phyloP scores from a whole-genome alignment of 305 asterid genomes.

The Plantago rigida region DNA sequence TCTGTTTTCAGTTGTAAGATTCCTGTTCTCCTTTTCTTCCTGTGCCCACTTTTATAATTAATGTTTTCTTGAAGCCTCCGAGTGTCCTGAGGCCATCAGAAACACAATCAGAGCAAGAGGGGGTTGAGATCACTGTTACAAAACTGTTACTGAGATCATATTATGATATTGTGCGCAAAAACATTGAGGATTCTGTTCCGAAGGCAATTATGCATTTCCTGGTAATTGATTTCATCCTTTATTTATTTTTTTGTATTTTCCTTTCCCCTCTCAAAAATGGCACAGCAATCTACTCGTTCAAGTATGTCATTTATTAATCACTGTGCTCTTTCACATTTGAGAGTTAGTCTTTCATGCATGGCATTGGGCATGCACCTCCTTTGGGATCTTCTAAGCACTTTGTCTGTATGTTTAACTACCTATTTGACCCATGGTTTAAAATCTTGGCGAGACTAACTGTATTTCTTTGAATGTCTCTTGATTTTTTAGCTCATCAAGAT shows the following conservation, averaged over 20 bases:
- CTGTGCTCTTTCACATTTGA: background rate
- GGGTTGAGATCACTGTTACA: constrained; percentile 64
- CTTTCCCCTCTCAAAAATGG: too few relatives aligned
- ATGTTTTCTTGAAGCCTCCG: constrained; percentile 58
- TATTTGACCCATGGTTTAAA: background rate
- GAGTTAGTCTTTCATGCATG: background rate
- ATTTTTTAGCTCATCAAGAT: too few relatives aligned
- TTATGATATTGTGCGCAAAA: constrained; percentile 87
- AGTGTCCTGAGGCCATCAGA: constrained; percentile 86
- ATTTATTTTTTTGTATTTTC: background rate
- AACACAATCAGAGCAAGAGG: constrained; percentile 70
- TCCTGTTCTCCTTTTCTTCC: constrained; percentile 13
- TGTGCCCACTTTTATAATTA: constrained; percentile 14
- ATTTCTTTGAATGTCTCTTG: too few relatives aligned
- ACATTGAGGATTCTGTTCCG: constrained; percentile 79
- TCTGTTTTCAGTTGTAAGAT: constrained; percentile 4
- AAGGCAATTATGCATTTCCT: constrained; percentile 98
- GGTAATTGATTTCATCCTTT: constrained; percentile 41
- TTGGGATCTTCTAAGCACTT: constrained; percentile 1
- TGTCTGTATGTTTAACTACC: background rate
- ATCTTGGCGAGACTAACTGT: background rate
- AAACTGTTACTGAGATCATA: constrained; percentile 79
- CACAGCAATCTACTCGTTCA: background rate
- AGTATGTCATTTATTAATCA: background rate
- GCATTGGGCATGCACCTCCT: constrained; percentile 8